Evolutionary conservation across 257 asterid species (phyloP).

Genomic region (Solanum tacnaense): DNA sequence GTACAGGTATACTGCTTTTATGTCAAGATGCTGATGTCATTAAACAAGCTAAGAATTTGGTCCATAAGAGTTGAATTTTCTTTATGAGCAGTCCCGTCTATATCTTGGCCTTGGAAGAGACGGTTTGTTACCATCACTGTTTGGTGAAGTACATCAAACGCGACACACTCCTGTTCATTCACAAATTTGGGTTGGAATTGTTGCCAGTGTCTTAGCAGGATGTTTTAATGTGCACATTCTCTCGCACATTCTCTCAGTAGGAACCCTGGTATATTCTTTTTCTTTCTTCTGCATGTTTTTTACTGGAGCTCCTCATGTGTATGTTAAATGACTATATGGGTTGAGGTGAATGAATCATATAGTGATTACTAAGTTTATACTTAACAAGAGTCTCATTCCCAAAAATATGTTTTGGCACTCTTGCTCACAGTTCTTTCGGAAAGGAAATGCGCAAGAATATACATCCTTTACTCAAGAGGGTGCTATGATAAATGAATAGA

Average conservation of each 20-base stretch:
- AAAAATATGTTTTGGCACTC: not conserved
- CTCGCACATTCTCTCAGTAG: constrained; percentile 92
- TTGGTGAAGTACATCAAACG: constrained; percentile 64
- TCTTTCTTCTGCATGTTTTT: not conserved
- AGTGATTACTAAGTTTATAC: not conserved
- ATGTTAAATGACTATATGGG: not conserved
- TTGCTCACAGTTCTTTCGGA: not conserved
- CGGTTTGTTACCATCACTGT: constrained; percentile 72
- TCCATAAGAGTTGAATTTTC: not conserved
- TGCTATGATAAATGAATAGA: not conserved
- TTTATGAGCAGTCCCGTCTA: constrained; percentile 61
- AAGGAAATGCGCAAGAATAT: not conserved
- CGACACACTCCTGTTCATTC: constrained; percentile 82
- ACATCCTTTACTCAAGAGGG: not conserved
- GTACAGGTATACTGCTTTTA: constrained; percentile 58
- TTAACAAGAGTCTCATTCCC: not conserved
- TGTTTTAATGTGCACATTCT: constrained; percentile 73
- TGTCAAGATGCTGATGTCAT: not conserved
- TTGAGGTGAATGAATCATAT: not conserved
- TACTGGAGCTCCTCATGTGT: not conserved
- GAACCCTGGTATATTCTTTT: constrained; percentile 66
- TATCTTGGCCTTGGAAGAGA: constrained; percentile 98
- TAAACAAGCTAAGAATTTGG: not conserved
- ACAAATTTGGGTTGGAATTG: constrained; percentile 87
- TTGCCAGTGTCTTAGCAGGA: constrained; percentile 77